A percentile compares a stretch with the other conserved stretches of the same genome.
Conservation (phyloP, 139 green algal species). For the Chlamydomonas incerta region DNA sequence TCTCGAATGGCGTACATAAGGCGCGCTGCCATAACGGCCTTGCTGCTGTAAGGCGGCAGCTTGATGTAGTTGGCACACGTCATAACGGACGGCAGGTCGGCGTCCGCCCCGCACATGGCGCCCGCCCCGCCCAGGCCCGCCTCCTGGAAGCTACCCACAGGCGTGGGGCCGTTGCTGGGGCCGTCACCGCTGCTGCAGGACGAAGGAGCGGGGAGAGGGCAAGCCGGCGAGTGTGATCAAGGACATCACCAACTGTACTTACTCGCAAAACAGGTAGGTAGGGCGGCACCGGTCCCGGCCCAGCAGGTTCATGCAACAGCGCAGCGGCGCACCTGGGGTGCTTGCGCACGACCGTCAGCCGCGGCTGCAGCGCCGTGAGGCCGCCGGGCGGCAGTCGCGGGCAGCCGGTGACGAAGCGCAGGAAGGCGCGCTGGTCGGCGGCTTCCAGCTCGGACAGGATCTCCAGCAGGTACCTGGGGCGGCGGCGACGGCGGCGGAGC, state of each 20-base stretch:
- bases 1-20: slow-evolving; percentile 94
- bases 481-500: too few species aligned
- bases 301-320: too few species aligned
- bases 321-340: slow-evolving; percentile 53
- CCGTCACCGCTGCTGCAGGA: slow-evolving; percentile 6
- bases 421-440: slow-evolving; percentile 91
- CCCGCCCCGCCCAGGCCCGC: not conserved
- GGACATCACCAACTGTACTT: too few species aligned
- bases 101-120: slow-evolving; percentile 63
- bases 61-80: slow-evolving; percentile 99
- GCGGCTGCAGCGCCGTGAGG: slow-evolving; percentile 88
- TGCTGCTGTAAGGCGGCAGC: slow-evolving; percentile 95
- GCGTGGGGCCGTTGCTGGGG: slow-evolving; percentile 35
- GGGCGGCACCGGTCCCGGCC: too few species aligned
- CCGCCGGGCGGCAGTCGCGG: slow-evolving; percentile 94
- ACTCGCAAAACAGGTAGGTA: too few species aligned
- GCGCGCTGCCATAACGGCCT: slow-evolving; percentile 85
- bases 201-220: not conserved
- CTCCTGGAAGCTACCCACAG: slow-evolving; percentile 31
- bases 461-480: slow-evolving; percentile 78
- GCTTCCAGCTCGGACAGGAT: slow-evolving; percentile 89
- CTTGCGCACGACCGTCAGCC: slow-evolving; percentile 98
- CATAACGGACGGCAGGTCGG: slow-evolving; percentile 97
- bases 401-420: slow-evolving; percentile 96
- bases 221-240: not conserved